A percentile compares a stretch with the other conserved stretches of the same genome.
phyloP scores from a whole-genome alignment of 768 basidiomycete species.

The Lentinus brumalis region DNA sequence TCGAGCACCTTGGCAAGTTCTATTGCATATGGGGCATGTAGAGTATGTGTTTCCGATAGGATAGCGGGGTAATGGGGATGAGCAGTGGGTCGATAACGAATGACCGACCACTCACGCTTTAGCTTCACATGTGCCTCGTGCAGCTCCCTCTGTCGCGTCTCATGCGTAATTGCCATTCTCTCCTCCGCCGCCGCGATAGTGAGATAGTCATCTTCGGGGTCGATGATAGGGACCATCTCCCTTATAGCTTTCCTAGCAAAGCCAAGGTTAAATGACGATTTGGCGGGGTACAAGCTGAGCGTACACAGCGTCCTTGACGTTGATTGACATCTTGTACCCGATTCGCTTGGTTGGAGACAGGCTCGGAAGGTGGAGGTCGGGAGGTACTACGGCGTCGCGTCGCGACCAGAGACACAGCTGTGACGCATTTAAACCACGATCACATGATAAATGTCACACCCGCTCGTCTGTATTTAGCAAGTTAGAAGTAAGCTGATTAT shows the following conservation, averaged over 20 bases:
- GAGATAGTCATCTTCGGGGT: constrained; percentile 77
- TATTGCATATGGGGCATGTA: constrained; percentile 28
- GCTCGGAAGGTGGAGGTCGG: too few relatives aligned
- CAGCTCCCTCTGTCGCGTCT: constrained; percentile 61
- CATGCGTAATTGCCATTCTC: constrained; percentile 59
- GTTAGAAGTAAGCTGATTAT: too few relatives aligned
- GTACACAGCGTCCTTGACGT: constrained; percentile 29
- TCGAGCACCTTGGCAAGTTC: constrained; percentile 68
- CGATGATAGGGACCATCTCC: constrained; percentile 72
- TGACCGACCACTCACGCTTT: constrained; percentile 47
- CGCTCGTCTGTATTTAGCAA: too few relatives aligned
- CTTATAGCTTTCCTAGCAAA: constrained; percentile 60
- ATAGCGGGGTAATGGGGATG: background rate
- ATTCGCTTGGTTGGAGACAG: too few relatives aligned
- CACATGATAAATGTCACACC: too few relatives aligned
- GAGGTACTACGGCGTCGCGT: too few relatives aligned
- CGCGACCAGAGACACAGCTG: too few relatives aligned
- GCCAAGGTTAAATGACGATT: background rate
- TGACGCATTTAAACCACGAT: too few relatives aligned
- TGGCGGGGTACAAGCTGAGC: background rate
- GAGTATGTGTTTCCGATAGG: too few relatives aligned
- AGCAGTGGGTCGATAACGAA: background rate
- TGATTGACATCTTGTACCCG: constrained; percentile 24
- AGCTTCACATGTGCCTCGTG: constrained; percentile 68
- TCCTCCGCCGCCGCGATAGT: constrained; percentile 77